phyloP scores from a whole-genome alignment of 306 rosid species.

The Lithocarpus polystachyus region DNA sequence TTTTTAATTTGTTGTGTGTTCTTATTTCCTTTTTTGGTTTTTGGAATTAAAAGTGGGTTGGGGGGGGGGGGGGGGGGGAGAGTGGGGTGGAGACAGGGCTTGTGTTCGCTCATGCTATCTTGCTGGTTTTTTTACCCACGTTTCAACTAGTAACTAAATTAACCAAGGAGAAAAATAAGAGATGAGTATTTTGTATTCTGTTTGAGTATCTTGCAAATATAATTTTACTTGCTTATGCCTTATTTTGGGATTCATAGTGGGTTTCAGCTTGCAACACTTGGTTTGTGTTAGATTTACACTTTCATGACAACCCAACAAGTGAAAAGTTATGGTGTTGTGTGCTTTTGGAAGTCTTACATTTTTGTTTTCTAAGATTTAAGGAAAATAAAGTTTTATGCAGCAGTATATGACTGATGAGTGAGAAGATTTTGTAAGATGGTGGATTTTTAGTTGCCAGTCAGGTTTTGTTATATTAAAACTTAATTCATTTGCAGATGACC shows the following conservation, averaged over 20 bases:
- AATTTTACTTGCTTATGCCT: not conserved
- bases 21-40: not conserved
- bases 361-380: not conserved
- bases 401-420: not conserved
- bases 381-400: not conserved
- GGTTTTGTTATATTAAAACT: not conserved
- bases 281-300: no score
- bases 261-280: no score
- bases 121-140: not conserved
- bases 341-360: not conserved
- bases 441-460: not conserved
- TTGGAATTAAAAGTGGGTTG: not conserved
- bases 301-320: no score
- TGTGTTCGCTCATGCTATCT: not conserved
- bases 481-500: not conserved
- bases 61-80: not conserved
- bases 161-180: not conserved
- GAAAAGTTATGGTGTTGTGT: not conserved
- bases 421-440: not conserved
- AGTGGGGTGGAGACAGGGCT: no score
- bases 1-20: no score
- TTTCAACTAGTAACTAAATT: not conserved
- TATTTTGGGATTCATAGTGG: not conserved
- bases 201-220: not conserved
- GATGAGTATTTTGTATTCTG: not conserved